Percentiles rank a stretch among this genome's conserved stretches.
Evolutionary conservation across 2,329 filamentous ascomycete genomes (phyloP).

Genomic region (Trichoderma cornu-damae): DNA sequence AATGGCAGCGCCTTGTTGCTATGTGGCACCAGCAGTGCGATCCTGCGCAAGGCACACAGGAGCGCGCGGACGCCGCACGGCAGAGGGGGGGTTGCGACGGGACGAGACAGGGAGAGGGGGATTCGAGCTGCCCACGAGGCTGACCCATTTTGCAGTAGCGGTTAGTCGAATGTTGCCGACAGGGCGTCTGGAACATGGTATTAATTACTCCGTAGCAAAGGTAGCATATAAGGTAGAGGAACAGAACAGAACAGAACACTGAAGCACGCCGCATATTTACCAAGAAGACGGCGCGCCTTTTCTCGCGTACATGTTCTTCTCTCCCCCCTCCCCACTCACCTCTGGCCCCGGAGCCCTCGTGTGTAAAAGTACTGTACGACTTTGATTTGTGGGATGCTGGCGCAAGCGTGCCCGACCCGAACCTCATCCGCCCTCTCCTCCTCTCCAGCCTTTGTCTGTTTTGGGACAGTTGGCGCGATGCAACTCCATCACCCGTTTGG

Average conservation of each 20-base stretch:
- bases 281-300: too few species aligned
- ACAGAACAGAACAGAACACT: too few species aligned
- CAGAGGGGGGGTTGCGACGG: neutral
- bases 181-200: constrained; percentile 1
- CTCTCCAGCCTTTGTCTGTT: neutral
- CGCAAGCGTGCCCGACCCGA: neutral
- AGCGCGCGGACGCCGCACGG: neutral
- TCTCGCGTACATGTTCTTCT: too few species aligned
- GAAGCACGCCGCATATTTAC: too few species aligned
- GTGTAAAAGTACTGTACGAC: too few species aligned
- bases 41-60: too few species aligned
- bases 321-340: too few species aligned
- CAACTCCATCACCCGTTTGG: neutral
- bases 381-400: too few species aligned
- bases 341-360: too few species aligned
- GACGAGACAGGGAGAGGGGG: neutral
- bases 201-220: too few species aligned
- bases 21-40: too few species aligned
- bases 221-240: too few species aligned
- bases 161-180: neutral
- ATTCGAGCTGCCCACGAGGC: neutral
- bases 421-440: neutral
- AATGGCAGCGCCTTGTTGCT: neutral
- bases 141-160: neutral
- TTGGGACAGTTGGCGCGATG: neutral